These are phyloP conservation scores for Coemansia sp. DNA, from an alignment of 192 early-diverging fungal genomes.

Conservation along the genomic window DNA sequence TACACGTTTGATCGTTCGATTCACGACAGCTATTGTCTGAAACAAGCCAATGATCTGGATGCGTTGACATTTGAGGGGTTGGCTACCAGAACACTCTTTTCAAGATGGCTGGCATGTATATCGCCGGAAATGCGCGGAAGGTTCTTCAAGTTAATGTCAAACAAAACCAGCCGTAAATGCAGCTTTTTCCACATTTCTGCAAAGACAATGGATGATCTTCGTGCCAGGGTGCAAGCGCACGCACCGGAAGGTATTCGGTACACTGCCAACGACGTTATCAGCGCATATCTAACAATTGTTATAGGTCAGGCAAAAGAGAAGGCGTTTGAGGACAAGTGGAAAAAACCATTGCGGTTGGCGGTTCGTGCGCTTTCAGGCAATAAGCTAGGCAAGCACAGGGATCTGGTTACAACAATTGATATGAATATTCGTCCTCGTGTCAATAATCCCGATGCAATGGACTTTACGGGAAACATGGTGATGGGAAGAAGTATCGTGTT, in stretches of 20 bases:
- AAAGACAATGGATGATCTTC: conserved; percentile 3
- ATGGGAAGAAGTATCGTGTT: neutral
- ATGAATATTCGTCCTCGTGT: neutral
- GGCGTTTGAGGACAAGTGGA: neutral
- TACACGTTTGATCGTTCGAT: neutral
- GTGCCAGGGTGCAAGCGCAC: neutral
- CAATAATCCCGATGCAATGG: neutral
- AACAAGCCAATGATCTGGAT: neutral
- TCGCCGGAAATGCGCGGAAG: conserved; percentile 16
- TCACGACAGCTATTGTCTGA: neutral
- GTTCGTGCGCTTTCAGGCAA: neutral
- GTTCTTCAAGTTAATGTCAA: neutral
- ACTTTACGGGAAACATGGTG: neutral
- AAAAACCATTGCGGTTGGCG: neutral
- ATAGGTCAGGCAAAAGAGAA: neutral
- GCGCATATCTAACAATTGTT: neutral
- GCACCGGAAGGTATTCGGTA: neutral
- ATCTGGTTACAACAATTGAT: neutral
- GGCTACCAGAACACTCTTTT: neutral
- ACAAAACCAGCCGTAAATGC: neutral
- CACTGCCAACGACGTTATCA: neutral
- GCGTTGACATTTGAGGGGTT: neutral
- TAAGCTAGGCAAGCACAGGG: neutral
- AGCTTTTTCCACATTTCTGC: conserved; percentile 16
- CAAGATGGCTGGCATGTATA: conserved; percentile 10